Percentiles rank a stretch among this genome's conserved stretches.
These are phyloP conservation scores for Fusarium lateritium DNA, from an alignment of 2,329 filamentous ascomycete genomes.

Conservation along the genomic window DNA sequence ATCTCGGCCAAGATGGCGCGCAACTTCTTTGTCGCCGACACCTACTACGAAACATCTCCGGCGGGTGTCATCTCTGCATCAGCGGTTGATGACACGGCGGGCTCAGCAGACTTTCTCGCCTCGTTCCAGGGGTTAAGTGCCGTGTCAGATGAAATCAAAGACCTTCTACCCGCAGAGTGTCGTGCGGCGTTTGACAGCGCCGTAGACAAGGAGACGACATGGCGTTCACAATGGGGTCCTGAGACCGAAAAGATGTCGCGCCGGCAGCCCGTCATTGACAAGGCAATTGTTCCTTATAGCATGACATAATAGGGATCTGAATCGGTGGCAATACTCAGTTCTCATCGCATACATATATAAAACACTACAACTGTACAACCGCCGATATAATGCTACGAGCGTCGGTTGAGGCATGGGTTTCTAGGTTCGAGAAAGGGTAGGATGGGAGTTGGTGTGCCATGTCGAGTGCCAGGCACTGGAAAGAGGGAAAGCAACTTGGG, in stretches of 20 bases:
- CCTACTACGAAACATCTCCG: conserved; percentile 66
- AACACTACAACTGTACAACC: neutral
- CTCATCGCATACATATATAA: neutral
- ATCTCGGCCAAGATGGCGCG: conserved; percentile 65
- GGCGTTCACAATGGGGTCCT: conserved; percentile 81
- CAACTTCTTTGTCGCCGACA: conserved; percentile 71
- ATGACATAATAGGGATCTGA: conserved; percentile 52
- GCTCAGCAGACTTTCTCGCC: conserved; percentile 63
- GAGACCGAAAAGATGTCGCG: conserved; percentile 73
- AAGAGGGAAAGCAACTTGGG: conserved; percentile 28
- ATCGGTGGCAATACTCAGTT: neutral
- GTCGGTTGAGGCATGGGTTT: conserved; percentile 16
- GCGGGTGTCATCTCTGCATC: conserved; percentile 61
- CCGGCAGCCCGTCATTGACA: conserved; percentile 71
- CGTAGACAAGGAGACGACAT: conserved; percentile 74
- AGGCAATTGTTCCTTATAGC: conserved; percentile 73
- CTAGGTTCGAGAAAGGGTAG: neutral
- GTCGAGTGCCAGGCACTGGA: conserved; percentile 1
- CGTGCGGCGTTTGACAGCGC: conserved; percentile 80
- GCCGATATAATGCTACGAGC: conserved; percentile 1
- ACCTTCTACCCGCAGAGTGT: conserved; percentile 78
- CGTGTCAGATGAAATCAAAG: conserved; percentile 75
- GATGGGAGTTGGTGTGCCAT: conserved; percentile 13
- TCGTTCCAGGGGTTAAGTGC: conserved; percentile 74
- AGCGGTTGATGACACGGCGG: conserved; percentile 60